Evolutionary conservation across 192 early-diverging fungal species (phyloP), one percentile per base, ranked within the genome.

Genomic region (Backusella luteola): DNA sequence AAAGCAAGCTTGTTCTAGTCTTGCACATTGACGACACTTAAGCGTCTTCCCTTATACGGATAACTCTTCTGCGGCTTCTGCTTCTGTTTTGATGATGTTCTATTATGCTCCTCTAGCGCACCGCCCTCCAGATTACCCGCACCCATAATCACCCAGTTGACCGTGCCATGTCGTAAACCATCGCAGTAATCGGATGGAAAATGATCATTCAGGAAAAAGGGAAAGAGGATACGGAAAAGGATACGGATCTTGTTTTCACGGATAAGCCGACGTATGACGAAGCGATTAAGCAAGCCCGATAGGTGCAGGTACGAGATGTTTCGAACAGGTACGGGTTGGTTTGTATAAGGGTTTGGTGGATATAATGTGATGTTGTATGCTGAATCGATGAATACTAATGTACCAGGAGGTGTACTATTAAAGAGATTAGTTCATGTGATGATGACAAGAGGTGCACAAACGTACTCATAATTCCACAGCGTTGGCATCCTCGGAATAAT

Each of bases 131-230:
- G 42, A 39, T 72, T 73, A 67, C 76, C 76, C 8, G 71, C 73
- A 39, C 69, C 76, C 53, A 81, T 75, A 38, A 86, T 79, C 6
- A 86, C 87, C 41, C 85, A 77, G 42, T 85, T 76, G 11, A 88
- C 78, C 32, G 82, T 86, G 23, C 87, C 85, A 34, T 86, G 79
- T 35, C 84, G 72, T 17, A 89, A 56, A 4, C 81, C 72, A 23
- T 83, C 81, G 26, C 76, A 78, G 59, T 89, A 89, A 52, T 87
- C 86, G 12, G 82, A 79, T 11, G 87, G 85, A 67, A 89, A 89
- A 72, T 89, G 87, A 46, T 89, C 87, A 67, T 89, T 89, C 66
- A 89, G 34, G 34, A 89, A 85, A 67, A 86, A 89, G 0, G 87
- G 87, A 9, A 85, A 76, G 0, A 86, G 38, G 21, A 89, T 73